Evolutionary conservation across 2,329 filamentous ascomycete genomes (phyloP), one percentile per base, ranked within the genome.

Genomic region (Colletotrichum navitas): DNA sequence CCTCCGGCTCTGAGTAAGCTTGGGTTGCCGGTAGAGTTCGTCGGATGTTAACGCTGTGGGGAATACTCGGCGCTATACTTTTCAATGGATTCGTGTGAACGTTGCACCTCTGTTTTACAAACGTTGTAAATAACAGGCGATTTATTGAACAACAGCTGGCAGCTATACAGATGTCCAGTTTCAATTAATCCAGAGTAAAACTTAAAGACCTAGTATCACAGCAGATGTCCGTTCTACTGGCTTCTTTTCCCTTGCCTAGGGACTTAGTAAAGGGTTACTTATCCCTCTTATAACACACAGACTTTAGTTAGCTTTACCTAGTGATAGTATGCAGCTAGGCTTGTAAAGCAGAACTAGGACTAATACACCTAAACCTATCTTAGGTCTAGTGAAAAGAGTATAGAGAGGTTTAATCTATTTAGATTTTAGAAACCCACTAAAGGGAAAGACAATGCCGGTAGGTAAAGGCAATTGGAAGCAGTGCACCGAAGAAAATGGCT

Each of bases 291-390:
- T n/a, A 18, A 45, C 43, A 45, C 43, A n/a, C 18, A n/a, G 21
- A 45, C 21, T 11, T 21, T 4, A n/a, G 21, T 4, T 45, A 8
- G 10, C 7, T 45, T n/a, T 2, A 2, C 18, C 18, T 11, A 45
- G 7, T 3, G 4, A n/a, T n/a, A 3, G 3, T 4, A 45, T 45
- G 43, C 4, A n/a, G 18, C 43, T 7, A 1, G 18, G 21, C 43
- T n/a, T 45, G 3, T 2, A 1, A 11, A n/a, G 21, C 8, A n/a
- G 11, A n/a, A 8, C 3, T 1, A n/a, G 7, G 8, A 45, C 1
- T 43, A 4, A 43, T 5, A 21, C 6, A 21, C 6, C 21, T 0
- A 1, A 43, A 43, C 18, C 7, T 21, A 41, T 43, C 3, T 21
- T 7, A 18, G 21, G 18, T 21, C 41, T 3, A 2, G 16, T 18